phyloP scores from a whole-genome alignment of 2,329 filamentous ascomycete genomes.

The Fusarium denticulatum region DNA sequence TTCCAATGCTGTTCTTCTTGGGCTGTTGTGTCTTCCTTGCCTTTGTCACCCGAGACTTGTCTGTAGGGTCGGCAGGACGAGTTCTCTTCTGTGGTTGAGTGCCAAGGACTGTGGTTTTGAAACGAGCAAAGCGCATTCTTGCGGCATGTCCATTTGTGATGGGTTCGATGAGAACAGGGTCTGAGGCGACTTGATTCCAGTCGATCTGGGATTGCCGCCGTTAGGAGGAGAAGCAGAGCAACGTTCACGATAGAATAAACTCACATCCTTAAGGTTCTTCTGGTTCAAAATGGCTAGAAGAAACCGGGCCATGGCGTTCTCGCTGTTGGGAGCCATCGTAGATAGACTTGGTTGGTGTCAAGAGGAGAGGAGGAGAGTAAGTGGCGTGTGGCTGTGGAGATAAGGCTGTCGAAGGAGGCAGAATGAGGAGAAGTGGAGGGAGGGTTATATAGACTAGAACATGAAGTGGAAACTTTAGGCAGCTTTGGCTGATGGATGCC shows the following conservation, averaged over 20 bases:
- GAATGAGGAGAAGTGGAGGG: slow-evolving; percentile 18
- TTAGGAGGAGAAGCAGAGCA: slow-evolving; percentile 18
- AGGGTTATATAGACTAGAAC: slow-evolving; percentile 31
- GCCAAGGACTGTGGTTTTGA: slow-evolving; percentile 58
- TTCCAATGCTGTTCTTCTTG: slow-evolving; percentile 52
- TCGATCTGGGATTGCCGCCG: slow-evolving; percentile 58
- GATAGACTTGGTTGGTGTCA: slow-evolving; percentile 1
- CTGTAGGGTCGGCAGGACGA: slow-evolving; percentile 50
- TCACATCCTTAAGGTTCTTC: slow-evolving; percentile 69
- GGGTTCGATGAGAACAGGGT: slow-evolving; percentile 62
- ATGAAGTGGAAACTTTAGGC: slow-evolving; percentile 31
- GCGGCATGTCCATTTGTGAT: slow-evolving; percentile 70
- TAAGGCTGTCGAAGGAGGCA: slow-evolving; percentile 29
- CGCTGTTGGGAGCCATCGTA: slow-evolving; percentile 64
- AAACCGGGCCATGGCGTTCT: slow-evolving; percentile 67
- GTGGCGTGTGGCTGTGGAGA: slow-evolving; percentile 9
- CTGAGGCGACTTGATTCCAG: slow-evolving; percentile 66
- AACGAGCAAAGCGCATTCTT: slow-evolving; percentile 68
- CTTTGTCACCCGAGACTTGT: slow-evolving; percentile 60
- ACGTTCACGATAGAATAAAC: slow-evolving; percentile 35
- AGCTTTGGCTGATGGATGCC: slow-evolving; percentile 33
- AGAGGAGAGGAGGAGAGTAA: neutral
- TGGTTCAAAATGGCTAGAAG: slow-evolving; percentile 69
- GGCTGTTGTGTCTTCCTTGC: slow-evolving; percentile 48
- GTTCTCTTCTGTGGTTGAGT: slow-evolving; percentile 60